phyloP scores from a whole-genome alignment of 495 filamentous ascomycete species.

The Neurospora africana region DNA sequence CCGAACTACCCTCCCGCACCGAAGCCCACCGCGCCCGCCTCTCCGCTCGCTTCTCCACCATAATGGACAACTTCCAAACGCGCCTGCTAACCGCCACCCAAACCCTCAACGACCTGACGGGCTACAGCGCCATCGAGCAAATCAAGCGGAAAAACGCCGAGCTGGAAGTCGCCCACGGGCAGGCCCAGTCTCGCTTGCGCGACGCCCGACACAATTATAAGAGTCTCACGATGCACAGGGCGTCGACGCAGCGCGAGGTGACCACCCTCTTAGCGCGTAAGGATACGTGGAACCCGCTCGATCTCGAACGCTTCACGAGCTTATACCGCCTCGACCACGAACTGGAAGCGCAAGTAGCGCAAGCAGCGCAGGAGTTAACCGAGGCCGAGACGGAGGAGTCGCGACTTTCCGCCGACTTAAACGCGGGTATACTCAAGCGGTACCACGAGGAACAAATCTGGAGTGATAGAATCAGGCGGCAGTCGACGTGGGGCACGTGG shows the following conservation, averaged over 20 bases:
- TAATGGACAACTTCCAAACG: constrained; percentile 85
- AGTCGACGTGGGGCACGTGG: constrained; percentile 97
- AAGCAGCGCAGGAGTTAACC: constrained; percentile 59
- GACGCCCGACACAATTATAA: constrained; percentile 66
- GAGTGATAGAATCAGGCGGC: constrained; percentile 92
- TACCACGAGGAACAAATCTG: constrained; percentile 99
- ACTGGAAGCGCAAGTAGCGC: constrained; percentile 79
- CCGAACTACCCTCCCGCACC: constrained; percentile 63
- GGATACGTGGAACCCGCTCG: constrained; percentile 74
- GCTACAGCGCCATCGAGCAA: constrained; percentile 85
- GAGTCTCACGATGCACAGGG: constrained; percentile 63
- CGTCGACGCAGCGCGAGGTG: constrained; percentile 86
- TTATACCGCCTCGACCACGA: constrained; percentile 88
- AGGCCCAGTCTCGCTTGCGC: constrained; percentile 54
- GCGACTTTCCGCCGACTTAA: constrained; percentile 58
- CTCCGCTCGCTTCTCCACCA: constrained; percentile 58
- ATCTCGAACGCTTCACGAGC: constrained; percentile 89
- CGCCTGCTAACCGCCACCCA: constrained; percentile 77
- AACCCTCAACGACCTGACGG: constrained; percentile 83
- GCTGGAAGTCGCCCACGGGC: constrained; percentile 56
- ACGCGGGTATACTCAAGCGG: constrained; percentile 67
- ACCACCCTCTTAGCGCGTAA: constrained; percentile 89
- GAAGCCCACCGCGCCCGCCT: constrained; percentile 62
- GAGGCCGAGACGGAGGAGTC: constrained; percentile 67
- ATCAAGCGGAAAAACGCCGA: constrained; percentile 64